Percentiles rank a stretch among this genome's conserved stretches.
These are phyloP conservation scores for Craspedostauros australis DNA, from an alignment of 108 stramenopile species.

Conservation along the genomic window DNA sequence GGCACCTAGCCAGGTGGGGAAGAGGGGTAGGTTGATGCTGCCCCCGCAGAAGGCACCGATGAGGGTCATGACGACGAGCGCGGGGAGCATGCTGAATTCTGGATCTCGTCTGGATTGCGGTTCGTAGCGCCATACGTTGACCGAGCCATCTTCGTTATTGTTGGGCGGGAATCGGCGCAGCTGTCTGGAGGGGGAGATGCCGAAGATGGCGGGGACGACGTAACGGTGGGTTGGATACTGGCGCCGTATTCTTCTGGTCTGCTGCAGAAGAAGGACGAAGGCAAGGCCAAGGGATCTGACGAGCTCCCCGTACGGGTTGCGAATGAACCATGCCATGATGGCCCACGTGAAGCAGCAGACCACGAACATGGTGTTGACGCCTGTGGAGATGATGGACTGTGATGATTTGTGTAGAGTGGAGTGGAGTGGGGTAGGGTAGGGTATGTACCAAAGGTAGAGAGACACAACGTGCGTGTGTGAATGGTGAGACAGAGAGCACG, in stretches of 20 bases:
- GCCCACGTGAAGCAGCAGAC: conserved; percentile 20
- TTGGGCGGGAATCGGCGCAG: conserved; percentile 65
- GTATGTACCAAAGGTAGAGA: conserved; percentile 1
- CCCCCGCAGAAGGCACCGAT: conserved; percentile 71
- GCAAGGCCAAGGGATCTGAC: conserved; percentile 60
- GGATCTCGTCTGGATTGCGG: conserved; percentile 42
- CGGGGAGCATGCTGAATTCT: conserved; percentile 72
- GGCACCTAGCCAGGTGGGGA: conserved; percentile 78
- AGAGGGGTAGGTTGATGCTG: conserved; percentile 60
- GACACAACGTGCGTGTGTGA: neutral
- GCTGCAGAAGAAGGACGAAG: conserved; percentile 46
- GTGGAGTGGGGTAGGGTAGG: neutral
- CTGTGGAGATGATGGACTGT: conserved; percentile 21
- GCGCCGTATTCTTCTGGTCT: conserved; percentile 44
- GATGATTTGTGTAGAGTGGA: neutral
- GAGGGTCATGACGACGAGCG: conserved; percentile 59
- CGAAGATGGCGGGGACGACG: conserved; percentile 18
- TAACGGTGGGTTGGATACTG: conserved; percentile 64
- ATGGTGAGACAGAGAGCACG: neutral
- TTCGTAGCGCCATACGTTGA: conserved; percentile 59
- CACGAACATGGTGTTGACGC: conserved; percentile 15
- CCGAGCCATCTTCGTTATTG: too few relatives aligned
- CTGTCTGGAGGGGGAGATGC: conserved; percentile 11
- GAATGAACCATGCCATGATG: conserved; percentile 41
- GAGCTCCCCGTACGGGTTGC: conserved; percentile 75